Evolutionary conservation across 257 asterid genomes (phyloP).

Genomic region (Solanum bukasovii): DNA sequence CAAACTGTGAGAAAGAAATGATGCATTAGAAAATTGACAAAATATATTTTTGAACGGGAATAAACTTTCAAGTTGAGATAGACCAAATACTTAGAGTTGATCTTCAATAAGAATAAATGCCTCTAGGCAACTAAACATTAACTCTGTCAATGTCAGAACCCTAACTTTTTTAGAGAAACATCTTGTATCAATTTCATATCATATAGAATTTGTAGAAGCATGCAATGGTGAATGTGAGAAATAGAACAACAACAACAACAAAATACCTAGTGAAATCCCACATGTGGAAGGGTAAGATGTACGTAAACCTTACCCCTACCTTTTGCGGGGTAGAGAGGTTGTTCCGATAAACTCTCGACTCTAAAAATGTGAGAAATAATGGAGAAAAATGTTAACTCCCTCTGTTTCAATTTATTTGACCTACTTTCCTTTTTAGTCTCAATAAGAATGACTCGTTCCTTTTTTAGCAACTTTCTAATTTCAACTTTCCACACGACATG

Average conservation of each 20-base stretch:
- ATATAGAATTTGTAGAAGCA: background rate
- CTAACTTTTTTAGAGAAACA: background rate
- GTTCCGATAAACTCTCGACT: background rate
- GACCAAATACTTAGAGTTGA: background rate
- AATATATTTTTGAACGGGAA: background rate
- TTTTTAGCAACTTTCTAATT: background rate
- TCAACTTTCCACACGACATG: background rate
- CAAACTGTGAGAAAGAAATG: slow-evolving; percentile 49
- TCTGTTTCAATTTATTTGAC: background rate
- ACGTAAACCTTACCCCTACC: background rate
- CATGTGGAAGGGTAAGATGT: background rate
- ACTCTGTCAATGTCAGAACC: background rate
- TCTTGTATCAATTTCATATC: background rate
- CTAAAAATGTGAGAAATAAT: background rate
- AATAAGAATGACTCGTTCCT: background rate
- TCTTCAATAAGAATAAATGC: background rate
- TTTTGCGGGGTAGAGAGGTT: background rate
- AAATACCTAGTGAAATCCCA: background rate
- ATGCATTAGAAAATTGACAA: background rate
- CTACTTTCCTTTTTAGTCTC: background rate
- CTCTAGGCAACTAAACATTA: background rate
- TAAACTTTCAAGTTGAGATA: background rate
- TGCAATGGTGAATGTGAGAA: background rate
- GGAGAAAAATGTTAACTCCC: background rate
- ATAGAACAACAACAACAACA: background rate